Evolutionary conservation across 495 filamentous ascomycete species (phyloP).

Genomic region (Tetracladium marchalianum): DNA sequence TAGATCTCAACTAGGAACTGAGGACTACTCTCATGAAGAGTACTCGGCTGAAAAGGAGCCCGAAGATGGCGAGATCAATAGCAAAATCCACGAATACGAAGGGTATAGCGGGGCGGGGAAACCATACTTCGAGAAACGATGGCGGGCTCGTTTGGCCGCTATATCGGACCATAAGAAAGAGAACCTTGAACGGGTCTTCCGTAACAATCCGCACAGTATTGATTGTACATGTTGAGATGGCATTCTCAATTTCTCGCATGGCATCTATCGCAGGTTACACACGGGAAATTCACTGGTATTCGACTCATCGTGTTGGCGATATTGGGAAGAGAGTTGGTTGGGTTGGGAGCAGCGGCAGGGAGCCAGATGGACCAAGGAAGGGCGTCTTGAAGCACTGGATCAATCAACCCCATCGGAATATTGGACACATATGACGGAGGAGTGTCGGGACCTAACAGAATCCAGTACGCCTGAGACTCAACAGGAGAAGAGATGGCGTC

Average conservation of each 20-base stretch:
- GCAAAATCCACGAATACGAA: constrained; percentile 30
- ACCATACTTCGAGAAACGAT: constrained; percentile 8
- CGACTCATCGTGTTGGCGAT: no score
- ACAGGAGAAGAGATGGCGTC: constrained; percentile 7
- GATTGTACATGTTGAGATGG: no score
- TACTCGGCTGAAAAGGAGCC: constrained; percentile 22
- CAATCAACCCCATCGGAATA: constrained; percentile 12
- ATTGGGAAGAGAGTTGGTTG: no score
- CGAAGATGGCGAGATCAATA: constrained; percentile 27
- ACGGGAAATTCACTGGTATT: no score
- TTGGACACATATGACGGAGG: constrained; percentile 1
- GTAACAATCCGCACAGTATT: no score
- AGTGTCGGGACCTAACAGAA: constrained; percentile 4
- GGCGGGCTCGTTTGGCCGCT: constrained; percentile 2
- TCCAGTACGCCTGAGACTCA: constrained; percentile 6
- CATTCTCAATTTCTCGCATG: no score
- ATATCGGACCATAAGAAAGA: constrained; percentile 3
- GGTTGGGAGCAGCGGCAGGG: no score
- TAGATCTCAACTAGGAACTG: constrained; percentile 21
- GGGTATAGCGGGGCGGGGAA: background rate
- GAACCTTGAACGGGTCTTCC: constrained; percentile 2
- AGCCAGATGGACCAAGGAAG: constrained; percentile 6
- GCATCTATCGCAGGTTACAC: no score
- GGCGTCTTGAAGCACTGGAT: constrained; percentile 12
- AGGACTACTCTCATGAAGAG: no score